These are phyloP conservation scores for Amanita phalloides DNA, from an alignment of 768 basidiomycete species.

Conservation along the genomic window DNA sequence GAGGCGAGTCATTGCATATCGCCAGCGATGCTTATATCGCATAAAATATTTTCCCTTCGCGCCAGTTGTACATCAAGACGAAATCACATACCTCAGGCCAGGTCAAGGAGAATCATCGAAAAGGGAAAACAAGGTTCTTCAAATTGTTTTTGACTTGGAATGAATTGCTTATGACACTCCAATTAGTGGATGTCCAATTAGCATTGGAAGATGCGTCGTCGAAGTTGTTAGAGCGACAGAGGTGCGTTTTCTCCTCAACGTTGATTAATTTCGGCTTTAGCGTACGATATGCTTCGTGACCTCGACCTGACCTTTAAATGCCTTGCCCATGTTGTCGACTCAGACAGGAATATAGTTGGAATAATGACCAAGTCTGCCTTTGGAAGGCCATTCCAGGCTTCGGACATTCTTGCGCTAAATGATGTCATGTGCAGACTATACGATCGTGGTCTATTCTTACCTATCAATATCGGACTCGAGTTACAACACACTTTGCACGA, in stretches of 20 bases:
- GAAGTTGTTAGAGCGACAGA: conserved; percentile 13
- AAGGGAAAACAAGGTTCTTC: conserved; percentile 20
- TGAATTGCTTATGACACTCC: not conserved
- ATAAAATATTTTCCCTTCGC: conserved; percentile 25
- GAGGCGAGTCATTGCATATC: conserved; percentile 18
- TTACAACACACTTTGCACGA: not conserved
- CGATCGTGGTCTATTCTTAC: too few relatives aligned
- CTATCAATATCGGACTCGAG: not conserved
- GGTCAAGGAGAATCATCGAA: conserved; percentile 16
- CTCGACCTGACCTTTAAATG: conserved; percentile 25
- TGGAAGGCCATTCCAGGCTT: conserved; percentile 18
- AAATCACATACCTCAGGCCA: conserved; percentile 25
- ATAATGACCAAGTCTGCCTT: conserved; percentile 25
- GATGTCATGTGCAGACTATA: conserved; percentile 12
- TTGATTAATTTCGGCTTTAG: conserved; percentile 2
- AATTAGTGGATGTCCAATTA: conserved; percentile 19
- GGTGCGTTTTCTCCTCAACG: not conserved
- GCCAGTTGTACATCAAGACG: conserved; percentile 23
- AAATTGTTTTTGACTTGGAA: not conserved
- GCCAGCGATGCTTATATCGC: conserved; percentile 11
- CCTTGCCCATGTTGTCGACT: conserved; percentile 22
- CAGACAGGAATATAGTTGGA: conserved; percentile 20
- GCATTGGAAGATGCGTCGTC: conserved; percentile 7
- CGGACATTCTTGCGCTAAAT: conserved; percentile 22
- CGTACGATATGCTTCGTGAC: conserved; percentile 16